Percentiles rank a stretch among this genome's conserved stretches.
phyloP scores from a whole-genome alignment of 1,284 basidiomycete species.

The Ceratobasidium sp. region DNA sequence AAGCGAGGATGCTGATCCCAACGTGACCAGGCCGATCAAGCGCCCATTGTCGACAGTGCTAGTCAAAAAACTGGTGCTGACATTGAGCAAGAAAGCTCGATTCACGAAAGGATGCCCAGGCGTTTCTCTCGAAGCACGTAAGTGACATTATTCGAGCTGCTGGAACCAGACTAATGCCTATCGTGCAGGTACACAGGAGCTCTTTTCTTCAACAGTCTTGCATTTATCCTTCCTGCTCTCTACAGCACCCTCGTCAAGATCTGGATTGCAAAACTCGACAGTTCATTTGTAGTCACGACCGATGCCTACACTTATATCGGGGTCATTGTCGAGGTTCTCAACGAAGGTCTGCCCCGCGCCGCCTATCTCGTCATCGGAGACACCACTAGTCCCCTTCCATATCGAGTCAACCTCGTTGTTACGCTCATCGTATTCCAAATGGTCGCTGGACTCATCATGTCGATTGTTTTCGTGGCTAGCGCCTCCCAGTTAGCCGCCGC shows the following conservation, averaged over 20 bases:
- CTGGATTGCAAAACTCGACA: constrained; percentile 44
- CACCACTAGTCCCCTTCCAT: constrained; percentile 9
- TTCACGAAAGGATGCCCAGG: constrained; percentile 5
- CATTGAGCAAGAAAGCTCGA: neutral
- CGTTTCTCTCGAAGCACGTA: constrained; percentile 21
- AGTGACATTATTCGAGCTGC: neutral
- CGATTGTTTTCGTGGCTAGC: constrained; percentile 41
- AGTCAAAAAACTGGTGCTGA: constrained; percentile 7
- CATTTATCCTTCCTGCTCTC: constrained; percentile 43
- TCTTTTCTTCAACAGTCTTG: constrained; percentile 41
- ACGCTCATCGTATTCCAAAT: constrained; percentile 43
- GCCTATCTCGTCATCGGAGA: constrained; percentile 43
- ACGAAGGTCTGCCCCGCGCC: constrained; percentile 45
- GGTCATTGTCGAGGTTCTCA: constrained; percentile 43
- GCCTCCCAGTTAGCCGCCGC: constrained; percentile 40
- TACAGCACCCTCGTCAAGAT: constrained; percentile 44
- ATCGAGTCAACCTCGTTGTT: constrained; percentile 37
- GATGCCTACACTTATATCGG: constrained; percentile 43
- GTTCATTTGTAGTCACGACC: constrained; percentile 41
- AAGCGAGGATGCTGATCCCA: neutral
- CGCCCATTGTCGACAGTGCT: constrained; percentile 1
- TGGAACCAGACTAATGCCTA: neutral
- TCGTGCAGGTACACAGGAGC: constrained; percentile 41
- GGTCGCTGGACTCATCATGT: constrained; percentile 41
- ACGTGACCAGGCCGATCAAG: neutral